Evolutionary conservation across 169 alveolate species (phyloP).

Genomic region (Eimeria tenella): DNA sequence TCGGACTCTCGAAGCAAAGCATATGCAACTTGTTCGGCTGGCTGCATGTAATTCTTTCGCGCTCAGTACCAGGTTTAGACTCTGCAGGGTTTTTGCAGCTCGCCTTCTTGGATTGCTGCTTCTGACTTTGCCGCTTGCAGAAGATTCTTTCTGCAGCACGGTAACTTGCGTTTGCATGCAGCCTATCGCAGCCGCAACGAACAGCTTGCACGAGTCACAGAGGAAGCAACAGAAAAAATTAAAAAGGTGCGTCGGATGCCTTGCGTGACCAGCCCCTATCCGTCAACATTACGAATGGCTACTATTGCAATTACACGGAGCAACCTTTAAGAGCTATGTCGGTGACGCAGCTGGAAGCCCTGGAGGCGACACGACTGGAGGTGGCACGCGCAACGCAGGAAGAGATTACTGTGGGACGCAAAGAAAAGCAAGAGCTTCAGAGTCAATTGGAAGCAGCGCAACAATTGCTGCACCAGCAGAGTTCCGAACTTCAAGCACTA

Average conservation of each 20-base stretch:
- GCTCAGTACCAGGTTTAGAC: no score
- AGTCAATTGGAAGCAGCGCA: constrained; percentile 47
- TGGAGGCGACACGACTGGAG: constrained; percentile 28
- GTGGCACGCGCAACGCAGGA: constrained; percentile 21
- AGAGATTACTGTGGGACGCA: background rate
- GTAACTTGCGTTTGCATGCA: constrained; percentile 20
- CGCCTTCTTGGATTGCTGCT: background rate
- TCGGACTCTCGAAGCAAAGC: constrained; percentile 51
- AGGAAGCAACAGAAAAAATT: constrained; percentile 22
- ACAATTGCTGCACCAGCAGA: constrained; percentile 48
- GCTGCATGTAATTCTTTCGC: constrained; percentile 1
- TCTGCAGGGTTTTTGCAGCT: background rate
- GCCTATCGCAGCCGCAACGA: constrained; percentile 64
- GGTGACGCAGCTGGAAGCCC: constrained; percentile 50
- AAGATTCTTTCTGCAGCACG: background rate
- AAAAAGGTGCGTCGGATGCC: background rate
- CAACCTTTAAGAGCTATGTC: background rate
- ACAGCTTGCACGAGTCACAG: constrained; percentile 29
- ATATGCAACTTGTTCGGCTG: constrained; percentile 60
- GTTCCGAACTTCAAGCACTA: background rate
- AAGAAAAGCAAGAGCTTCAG: constrained; percentile 36
- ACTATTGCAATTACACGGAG: no score
- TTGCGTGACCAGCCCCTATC: background rate
- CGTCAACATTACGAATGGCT: background rate
- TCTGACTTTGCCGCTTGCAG: background rate